Base-by-base conservation (phyloP, 2,329 filamentous ascomycete species). In the Stenocarpella maydis region DNA sequence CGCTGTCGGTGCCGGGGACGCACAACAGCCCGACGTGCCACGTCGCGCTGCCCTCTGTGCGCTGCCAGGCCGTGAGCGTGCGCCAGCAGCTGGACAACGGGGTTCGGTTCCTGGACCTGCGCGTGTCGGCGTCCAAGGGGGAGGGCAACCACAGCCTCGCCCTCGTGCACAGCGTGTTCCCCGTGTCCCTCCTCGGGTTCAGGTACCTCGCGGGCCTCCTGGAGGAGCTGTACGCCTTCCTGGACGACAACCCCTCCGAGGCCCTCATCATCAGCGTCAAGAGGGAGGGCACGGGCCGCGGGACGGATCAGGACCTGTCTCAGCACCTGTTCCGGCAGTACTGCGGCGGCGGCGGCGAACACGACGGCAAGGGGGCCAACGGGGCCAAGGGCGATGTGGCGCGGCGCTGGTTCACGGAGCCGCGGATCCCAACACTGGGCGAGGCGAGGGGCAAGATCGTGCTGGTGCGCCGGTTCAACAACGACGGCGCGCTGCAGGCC, bases 11-110 rank as follows among this genome's bases (percentile, higher is more conserved):
- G 72, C 96, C 96, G 0, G 96, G 96, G 72, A 98, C 96, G 0
- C 96, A 99, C 84, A 98, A 99, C 82, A 93, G 92, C 21, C 93
- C 96, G 8, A 97, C 95, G 12, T 91, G 88, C 81, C 87, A 97
- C 83, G 87, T 88, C 60, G 95, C 96, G 15, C 87, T 98, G 6
- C 96, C 96, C 1, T 97, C 94, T 1, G 96, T 98, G 45, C 92
- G 96, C 47, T 98, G 96, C 80, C 96, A 99, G 82, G 91, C 92
- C 41, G 93, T 95, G 21, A 85, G 88, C 71, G 86, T 97, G 6
- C 84, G 85, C 60, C 88, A 91, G 65, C 96, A 99, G 80, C 88
- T 99, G 34, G 85, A 90, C 68, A 95, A 97, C 78, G 96, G 96
- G 34, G 92, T 98, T 54, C 93, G 96, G 64, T 98, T 98, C 84